A percentile compares a stretch with the other conserved stretches of the same genome.
These are phyloP conservation scores for Austropuccinia psidii DNA, from an alignment of 1,284 basidiomycete genomes.

Conservation along the genomic window DNA sequence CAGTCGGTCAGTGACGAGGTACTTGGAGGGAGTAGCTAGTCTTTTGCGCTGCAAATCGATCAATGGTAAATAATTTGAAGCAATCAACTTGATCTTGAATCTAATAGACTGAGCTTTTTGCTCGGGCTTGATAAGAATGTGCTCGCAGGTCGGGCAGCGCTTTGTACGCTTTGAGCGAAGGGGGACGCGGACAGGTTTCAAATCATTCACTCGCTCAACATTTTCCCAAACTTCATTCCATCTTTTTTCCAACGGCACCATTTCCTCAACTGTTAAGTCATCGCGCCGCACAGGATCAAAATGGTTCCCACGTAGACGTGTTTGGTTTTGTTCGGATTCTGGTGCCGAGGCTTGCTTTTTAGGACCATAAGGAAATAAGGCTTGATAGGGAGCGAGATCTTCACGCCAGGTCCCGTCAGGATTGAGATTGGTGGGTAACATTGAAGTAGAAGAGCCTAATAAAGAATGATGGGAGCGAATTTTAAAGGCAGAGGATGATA, in stretches of 20 bases:
- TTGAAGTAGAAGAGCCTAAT: background rate
- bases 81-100: constrained; percentile 95
- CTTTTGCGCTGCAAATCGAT: constrained; percentile 53
- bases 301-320: no score
- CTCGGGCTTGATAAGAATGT: constrained; percentile 96
- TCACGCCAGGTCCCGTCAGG: constrained; percentile 13
- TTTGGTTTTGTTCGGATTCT: background rate
- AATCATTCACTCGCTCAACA: constrained; percentile 54
- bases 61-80: constrained; percentile 82
- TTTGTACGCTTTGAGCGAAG: constrained; percentile 88
- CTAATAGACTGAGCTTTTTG: constrained; percentile 85
- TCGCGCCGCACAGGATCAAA: background rate
- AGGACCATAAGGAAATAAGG: constrained; percentile 10
- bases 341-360: constrained; percentile 5
- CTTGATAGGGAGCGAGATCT: constrained; percentile 10
- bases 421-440: constrained; percentile 6
- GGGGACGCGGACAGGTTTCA: constrained; percentile 77
- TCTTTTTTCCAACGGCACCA: constrained; percentile 19
- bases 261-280: background rate
- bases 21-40: background rate
- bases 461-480: constrained; percentile 16
- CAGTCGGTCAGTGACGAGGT: constrained; percentile 50
- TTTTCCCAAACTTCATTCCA: constrained; percentile 35
- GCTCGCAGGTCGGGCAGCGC: constrained; percentile 84
- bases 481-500: constrained; percentile 30